Evolutionary conservation across 768 basidiomycete species (phyloP).

Genomic region (Inosperma sp.): DNA sequence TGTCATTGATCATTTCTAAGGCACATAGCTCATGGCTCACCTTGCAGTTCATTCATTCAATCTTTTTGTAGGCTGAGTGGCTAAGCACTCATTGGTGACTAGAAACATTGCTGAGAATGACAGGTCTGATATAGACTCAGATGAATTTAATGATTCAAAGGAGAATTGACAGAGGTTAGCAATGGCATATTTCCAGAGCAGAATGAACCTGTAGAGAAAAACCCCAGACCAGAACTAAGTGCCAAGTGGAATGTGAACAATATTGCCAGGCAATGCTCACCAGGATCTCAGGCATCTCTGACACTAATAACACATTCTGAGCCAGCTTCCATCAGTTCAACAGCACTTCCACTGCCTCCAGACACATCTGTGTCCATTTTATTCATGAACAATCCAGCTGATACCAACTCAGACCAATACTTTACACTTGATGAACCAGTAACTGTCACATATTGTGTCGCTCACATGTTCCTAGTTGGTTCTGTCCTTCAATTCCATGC

Average conservation of each 20-base stretch:
- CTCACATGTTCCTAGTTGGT: no score
- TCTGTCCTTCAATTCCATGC: no score
- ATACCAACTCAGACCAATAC: no score
- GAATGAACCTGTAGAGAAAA: neutral
- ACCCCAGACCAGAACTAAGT: neutral
- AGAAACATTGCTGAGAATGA: constrained; percentile 1
- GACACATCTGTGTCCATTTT: no score
- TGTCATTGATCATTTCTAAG: neutral
- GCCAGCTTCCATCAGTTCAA: neutral
- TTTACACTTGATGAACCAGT: neutral
- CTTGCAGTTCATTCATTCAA: neutral
- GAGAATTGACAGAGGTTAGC: neutral
- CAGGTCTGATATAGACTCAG: neutral
- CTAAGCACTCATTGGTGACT: neutral
- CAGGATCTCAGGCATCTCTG: no score
- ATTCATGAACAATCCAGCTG: neutral
- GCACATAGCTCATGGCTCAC: neutral
- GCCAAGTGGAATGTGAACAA: neutral
- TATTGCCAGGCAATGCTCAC: neutral
- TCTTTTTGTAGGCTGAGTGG: neutral
- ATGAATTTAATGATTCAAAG: no score
- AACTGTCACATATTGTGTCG: no score
- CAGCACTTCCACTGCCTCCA: neutral
- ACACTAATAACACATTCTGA: neutral
- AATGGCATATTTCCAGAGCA: neutral